phyloP scores from a whole-genome alignment of 352 stramenopile species.

The Phytophthora cajani region DNA sequence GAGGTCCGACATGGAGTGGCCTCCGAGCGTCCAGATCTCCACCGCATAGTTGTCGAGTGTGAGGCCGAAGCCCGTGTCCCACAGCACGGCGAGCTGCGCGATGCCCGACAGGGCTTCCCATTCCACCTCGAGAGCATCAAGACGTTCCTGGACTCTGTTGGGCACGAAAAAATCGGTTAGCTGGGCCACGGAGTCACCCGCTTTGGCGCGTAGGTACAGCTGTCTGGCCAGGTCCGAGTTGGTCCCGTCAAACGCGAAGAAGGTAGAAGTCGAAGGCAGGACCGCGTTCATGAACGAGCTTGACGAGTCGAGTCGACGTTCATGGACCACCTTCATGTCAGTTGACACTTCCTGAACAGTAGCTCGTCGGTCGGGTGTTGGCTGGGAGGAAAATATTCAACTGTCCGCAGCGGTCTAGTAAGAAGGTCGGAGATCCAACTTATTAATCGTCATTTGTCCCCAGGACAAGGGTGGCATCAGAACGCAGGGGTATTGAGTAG shows the following conservation, averaged over 20 bases:
- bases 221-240: constrained; percentile 43
- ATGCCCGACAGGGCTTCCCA: constrained; percentile 31
- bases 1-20: constrained; percentile 30
- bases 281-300: constrained; percentile 5
- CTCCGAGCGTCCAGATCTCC: constrained; percentile 30
- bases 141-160: not conserved
- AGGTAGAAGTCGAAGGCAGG: constrained; percentile 27
- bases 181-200: not conserved
- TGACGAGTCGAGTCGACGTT: not conserved
- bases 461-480: too few species aligned
- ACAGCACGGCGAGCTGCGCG: constrained; percentile 33
- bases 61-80: constrained; percentile 37
- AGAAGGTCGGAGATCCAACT: too few species aligned
- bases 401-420: too few species aligned
- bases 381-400: too few species aligned
- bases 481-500: too few species aligned
- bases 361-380: too few species aligned
- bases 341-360: too few species aligned
- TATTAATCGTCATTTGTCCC: too few species aligned
- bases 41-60: constrained; percentile 16
- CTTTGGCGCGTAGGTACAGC: constrained; percentile 31
- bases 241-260: constrained; percentile 39
- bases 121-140: constrained; percentile 13
- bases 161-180: constrained; percentile 18
- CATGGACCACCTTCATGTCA: too few species aligned